Evolutionary conservation across 148 eudicot species (phyloP).

Genomic region (Chenopodium quinoa): DNA sequence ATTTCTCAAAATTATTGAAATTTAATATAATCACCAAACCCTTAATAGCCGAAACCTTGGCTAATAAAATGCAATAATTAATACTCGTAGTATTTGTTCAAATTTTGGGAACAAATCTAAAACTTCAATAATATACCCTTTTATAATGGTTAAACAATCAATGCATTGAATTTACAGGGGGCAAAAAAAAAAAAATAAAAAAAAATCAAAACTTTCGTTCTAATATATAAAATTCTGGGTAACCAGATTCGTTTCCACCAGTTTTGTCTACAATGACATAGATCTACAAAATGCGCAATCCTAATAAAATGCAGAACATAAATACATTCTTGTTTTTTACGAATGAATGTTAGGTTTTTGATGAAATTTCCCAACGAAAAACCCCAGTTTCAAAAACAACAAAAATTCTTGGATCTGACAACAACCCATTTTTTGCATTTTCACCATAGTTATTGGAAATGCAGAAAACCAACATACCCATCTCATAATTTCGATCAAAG

Average conservation of each 20-base stretch:
- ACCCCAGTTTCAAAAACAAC: background rate
- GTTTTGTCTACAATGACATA: background rate
- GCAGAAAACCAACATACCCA: constrained; percentile 17
- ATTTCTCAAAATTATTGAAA: too few species aligned
- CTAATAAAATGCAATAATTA: background rate
- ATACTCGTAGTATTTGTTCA: constrained; percentile 1
- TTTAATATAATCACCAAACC: background rate
- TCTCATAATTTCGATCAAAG: background rate
- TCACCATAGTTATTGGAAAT: background rate
- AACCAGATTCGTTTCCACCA: background rate
- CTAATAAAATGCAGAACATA: background rate
- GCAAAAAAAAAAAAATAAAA: background rate
- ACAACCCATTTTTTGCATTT: constrained; percentile 2
- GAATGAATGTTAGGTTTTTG: constrained; percentile 6
- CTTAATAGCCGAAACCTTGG: background rate
- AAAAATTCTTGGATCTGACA: constrained; percentile 18
- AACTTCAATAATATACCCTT: background rate
- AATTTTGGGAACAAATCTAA: constrained; percentile 7
- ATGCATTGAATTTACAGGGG: too few species aligned
- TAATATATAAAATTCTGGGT: background rate
- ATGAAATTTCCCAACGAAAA: constrained; percentile 13
- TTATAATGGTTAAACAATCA: too few species aligned
- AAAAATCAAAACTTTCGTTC: background rate
- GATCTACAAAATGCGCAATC: constrained; percentile 20
- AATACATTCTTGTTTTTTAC: background rate